A percentile compares a stretch with the other conserved stretches of the same genome.
These are phyloP conservation scores for Macrocystidia cucumis DNA, from an alignment of 1,284 basidiomycete species.

Conservation along the genomic window DNA sequence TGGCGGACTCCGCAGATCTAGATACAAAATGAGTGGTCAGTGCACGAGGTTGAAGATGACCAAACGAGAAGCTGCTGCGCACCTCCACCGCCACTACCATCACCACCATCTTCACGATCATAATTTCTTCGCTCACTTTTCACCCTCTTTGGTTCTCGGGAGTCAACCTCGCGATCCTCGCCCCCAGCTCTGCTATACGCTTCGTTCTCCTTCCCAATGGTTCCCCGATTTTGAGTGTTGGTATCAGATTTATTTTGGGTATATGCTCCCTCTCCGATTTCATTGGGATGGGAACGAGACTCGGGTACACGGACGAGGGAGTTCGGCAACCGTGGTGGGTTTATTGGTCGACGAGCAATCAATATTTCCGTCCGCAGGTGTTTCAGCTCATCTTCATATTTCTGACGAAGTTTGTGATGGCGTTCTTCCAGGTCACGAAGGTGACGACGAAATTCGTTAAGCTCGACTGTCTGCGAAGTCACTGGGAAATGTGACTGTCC, in stretches of 20 bases:
- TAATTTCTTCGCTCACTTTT: slow-evolving; percentile 25
- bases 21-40: slow-evolving; percentile 28
- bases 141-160: slow-evolving; percentile 24
- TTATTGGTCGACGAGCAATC: slow-evolving; percentile 16
- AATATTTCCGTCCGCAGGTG: slow-evolving; percentile 25
- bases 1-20: slow-evolving; percentile 25
- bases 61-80: slow-evolving; percentile 1
- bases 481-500: slow-evolving; percentile 18
- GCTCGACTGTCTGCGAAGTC: slow-evolving; percentile 32
- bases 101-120: slow-evolving; percentile 23
- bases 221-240: slow-evolving; percentile 10
- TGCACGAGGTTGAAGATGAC: background rate
- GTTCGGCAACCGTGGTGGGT: slow-evolving; percentile 8
- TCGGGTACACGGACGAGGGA: slow-evolving; percentile 16
- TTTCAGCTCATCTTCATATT: slow-evolving; percentile 35
- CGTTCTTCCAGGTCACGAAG: slow-evolving; percentile 38
- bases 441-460: slow-evolving; percentile 37
- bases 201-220: slow-evolving; percentile 13
- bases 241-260: slow-evolving; percentile 11
- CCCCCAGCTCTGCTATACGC: slow-evolving; percentile 14
- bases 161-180: slow-evolving; percentile 11
- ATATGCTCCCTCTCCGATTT: slow-evolving; percentile 12
- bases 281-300: slow-evolving; percentile 14
- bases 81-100: too few relatives aligned
- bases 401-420: slow-evolving; percentile 33